phyloP scores from a whole-genome alignment of 768 basidiomycete genomes.

The Harrya chromipes region DNA sequence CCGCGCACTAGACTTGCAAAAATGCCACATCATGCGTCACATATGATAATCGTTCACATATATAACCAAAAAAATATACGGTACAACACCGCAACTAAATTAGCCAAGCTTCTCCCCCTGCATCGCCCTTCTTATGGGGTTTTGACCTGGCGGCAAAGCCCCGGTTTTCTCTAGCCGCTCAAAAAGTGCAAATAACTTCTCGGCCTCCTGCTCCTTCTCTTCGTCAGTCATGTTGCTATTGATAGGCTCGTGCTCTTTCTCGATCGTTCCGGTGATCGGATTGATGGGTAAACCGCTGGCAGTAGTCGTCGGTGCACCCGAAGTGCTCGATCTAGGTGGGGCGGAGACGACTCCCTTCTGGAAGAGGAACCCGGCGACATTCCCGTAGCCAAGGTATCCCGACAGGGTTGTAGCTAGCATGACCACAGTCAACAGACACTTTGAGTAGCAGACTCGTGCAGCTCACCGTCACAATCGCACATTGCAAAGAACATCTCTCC shows the following conservation, averaged over 20 bases:
- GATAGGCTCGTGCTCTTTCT: constrained; percentile 35
- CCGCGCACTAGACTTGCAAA: background rate
- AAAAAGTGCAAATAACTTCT: constrained; percentile 88
- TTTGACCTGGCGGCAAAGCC: constrained; percentile 58
- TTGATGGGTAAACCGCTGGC: constrained; percentile 54
- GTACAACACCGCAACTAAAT: background rate
- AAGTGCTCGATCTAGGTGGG: constrained; percentile 38
- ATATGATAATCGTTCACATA: background rate
- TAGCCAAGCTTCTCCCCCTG: constrained; percentile 27
- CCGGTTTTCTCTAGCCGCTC: constrained; percentile 82
- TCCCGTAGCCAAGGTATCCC: constrained; percentile 89
- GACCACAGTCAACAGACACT: background rate
- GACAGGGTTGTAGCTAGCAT: constrained; percentile 61
- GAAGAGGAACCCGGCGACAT: constrained; percentile 92
- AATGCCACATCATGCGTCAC: background rate
- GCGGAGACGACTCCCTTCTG: constrained; percentile 79
- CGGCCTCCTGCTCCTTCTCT: constrained; percentile 92
- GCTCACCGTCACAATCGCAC: constrained; percentile 71
- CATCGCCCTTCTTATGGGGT: constrained; percentile 72
- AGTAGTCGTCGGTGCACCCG: constrained; percentile 34
- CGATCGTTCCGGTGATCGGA: constrained; percentile 81
- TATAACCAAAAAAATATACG: background rate
- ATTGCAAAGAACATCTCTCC: constrained; percentile 88
- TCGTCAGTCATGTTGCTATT: constrained; percentile 94
- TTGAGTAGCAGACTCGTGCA: background rate